Evolutionary conservation across 176 grass and related monocot genomes (phyloP).

Genomic region (Bonia amplexicaulis): DNA sequence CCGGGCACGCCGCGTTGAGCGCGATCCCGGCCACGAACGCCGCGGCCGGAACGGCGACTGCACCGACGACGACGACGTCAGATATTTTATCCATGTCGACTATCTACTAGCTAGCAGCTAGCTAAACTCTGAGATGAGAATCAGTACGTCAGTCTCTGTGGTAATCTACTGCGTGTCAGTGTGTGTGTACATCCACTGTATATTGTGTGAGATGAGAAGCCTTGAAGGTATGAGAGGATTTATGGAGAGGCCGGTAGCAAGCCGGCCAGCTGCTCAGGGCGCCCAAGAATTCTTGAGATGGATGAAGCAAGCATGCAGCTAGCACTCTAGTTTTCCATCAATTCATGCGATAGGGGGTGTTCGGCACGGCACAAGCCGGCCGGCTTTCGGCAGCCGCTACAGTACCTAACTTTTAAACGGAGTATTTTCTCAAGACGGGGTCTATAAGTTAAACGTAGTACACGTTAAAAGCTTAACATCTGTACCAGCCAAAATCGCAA

Average conservation of each 20-base stretch:
- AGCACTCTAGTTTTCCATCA: too few relatives aligned
- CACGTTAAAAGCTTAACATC: too few relatives aligned
- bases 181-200: not conserved
- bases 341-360: too few relatives aligned
- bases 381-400: too few relatives aligned
- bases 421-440: too few relatives aligned
- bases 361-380: too few relatives aligned
- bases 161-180: too few relatives aligned
- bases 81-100: not conserved
- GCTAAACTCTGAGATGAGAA: not conserved
- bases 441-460: too few relatives aligned
- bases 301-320: too few relatives aligned
- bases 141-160: not conserved
- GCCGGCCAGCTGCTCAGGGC: not conserved
- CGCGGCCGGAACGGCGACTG: not conserved
- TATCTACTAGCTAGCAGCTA: not conserved
- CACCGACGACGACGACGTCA: not conserved
- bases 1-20: not conserved
- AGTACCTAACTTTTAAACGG: too few relatives aligned
- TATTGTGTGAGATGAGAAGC: not conserved
- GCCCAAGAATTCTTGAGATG: not conserved
- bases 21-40: not conserved
- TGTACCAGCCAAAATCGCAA: too few relatives aligned
- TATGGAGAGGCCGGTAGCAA: not conserved
- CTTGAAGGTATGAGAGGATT: not conserved